Evolutionary conservation across 177 flowering plant species (phyloP).

Genomic region (Telopea speciosissima): DNA sequence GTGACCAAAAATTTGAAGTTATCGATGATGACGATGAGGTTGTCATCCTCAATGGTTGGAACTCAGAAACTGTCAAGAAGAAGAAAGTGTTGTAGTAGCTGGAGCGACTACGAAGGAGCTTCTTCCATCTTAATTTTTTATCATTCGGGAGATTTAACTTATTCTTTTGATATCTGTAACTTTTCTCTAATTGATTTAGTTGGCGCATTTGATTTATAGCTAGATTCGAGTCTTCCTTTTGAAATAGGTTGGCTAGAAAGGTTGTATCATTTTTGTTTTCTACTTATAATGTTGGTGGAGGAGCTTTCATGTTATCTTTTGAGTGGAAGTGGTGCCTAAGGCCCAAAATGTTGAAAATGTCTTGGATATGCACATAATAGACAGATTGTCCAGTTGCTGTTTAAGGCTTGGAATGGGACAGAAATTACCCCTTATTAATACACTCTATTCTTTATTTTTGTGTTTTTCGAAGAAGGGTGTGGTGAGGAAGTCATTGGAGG

Average conservation of each 20-base stretch:
- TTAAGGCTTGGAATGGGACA: neutral
- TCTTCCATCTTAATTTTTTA: conserved; percentile 14
- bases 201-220: neutral
- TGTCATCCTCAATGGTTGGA: conserved; percentile 29
- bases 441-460: too few species aligned
- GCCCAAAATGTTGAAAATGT: neutral
- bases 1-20: conserved; percentile 17
- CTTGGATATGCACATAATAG: neutral
- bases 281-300: too few species aligned
- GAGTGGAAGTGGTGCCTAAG: too few species aligned
- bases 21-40: conserved; percentile 27
- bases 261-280: neutral
- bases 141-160: conserved; percentile 2
- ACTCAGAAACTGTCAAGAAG: conserved; percentile 36
- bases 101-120: neutral
- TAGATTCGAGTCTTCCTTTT: neutral
- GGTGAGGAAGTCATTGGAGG: too few species aligned
- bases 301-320: too few species aligned
- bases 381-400: neutral
- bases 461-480: too few species aligned
- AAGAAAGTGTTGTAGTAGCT: conserved; percentile 41
- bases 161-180: conserved; percentile 5
- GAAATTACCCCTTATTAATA: neutral
- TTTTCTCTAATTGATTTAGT: neutral
- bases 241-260: neutral